Evolutionary conservation across 2,329 filamentous ascomycete genomes (phyloP).

Genomic region (Diaporthe australafricana): DNA sequence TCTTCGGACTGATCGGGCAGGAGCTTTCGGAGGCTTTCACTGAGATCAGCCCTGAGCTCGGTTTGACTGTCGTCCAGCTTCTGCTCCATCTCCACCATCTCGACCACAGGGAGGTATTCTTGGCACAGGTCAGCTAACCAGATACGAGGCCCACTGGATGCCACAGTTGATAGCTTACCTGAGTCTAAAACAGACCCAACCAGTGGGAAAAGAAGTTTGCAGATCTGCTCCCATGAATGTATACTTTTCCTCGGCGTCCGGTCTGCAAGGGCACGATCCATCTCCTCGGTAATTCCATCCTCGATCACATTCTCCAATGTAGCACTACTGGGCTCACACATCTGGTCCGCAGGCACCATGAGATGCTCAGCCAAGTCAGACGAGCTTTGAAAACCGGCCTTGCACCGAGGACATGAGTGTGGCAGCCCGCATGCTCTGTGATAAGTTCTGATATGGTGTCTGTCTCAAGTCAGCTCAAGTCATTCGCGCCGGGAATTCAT

Average conservation of each 20-base stretch:
- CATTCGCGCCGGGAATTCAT: not conserved
- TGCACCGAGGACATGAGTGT: constrained; percentile 33
- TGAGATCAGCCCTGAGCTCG: constrained; percentile 34
- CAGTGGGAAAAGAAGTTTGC: constrained; percentile 34
- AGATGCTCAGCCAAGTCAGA: constrained; percentile 30
- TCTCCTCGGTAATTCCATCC: constrained; percentile 32
- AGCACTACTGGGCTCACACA: constrained; percentile 25
- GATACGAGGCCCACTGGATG: not conserved
- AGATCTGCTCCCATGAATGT: constrained; percentile 32
- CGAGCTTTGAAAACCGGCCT: constrained; percentile 19
- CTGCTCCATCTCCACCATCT: constrained; percentile 36
- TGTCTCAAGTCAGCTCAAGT: not conserved
- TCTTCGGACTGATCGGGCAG: constrained; percentile 33
- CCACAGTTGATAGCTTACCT: not conserved
- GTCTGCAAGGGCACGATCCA: constrained; percentile 29
- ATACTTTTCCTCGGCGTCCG: constrained; percentile 2
- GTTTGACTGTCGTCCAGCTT: constrained; percentile 34
- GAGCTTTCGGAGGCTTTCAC: constrained; percentile 31
- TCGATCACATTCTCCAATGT: constrained; percentile 5
- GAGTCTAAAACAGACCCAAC: constrained; percentile 29
- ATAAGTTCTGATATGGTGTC: constrained; percentile 29
- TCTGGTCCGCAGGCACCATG: constrained; percentile 33
- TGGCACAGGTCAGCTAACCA: not conserved
- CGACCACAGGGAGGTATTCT: constrained; percentile 35
- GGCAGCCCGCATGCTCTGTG: constrained; percentile 22